Conservation (phyloP, 345 rosid genomes). For the Salix udensis region DNA sequence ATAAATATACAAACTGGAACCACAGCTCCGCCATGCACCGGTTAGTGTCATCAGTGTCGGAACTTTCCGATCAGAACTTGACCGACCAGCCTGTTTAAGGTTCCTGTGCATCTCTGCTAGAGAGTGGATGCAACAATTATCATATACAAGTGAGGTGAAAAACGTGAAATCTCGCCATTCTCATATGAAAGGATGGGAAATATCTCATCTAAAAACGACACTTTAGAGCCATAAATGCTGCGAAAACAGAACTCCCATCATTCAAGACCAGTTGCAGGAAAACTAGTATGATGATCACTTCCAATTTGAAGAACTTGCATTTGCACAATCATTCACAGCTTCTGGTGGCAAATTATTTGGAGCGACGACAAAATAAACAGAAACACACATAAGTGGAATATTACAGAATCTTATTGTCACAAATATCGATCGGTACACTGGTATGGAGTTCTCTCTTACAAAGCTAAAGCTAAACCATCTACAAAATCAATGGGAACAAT, state of each 20-base stretch:
- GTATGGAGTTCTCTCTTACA: neutral
- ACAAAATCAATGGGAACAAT: neutral
- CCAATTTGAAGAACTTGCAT: neutral
- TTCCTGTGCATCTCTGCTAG: neutral
- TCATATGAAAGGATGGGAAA: too few species aligned
- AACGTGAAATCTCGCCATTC: too few species aligned
- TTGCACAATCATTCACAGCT: too few species aligned
- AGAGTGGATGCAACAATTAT: neutral
- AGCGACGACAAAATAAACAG: neutral
- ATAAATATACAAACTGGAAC: too few species aligned
- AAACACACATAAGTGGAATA: neutral
- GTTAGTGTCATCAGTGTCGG: neutral
- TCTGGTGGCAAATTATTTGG: too few species aligned
- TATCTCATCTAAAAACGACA: too few species aligned
- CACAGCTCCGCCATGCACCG: neutral
- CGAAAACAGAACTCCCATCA: neutral
- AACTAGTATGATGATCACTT: neutral
- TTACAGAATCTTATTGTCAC: neutral
- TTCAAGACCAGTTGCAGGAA: neutral
- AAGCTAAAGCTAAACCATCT: neutral
- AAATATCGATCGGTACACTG: neutral
- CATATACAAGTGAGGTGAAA: too few species aligned
- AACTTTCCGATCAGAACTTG: neutral
- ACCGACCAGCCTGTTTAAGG: neutral
- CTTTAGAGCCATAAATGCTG: too few species aligned